These are phyloP conservation scores for Rhazya stricta DNA, from an alignment of 257 asterid genomes.

Conservation along the genomic window DNA sequence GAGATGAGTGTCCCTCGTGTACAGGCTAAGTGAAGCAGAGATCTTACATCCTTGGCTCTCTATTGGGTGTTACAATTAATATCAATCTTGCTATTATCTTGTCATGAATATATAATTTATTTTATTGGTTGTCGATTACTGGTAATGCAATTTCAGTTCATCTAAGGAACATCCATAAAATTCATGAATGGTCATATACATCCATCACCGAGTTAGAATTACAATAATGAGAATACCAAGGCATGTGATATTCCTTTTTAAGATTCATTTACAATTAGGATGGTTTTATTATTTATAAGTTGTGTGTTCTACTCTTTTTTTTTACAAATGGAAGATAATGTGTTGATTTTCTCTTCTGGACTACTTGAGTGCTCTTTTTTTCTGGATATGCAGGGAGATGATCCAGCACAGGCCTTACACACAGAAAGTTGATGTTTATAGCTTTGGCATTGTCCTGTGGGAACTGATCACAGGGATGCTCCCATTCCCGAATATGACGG, in stretches of 20 bases:
- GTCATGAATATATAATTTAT: background rate
- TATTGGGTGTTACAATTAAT: background rate
- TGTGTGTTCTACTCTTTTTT: background rate
- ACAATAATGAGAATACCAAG: background rate
- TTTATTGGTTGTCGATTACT: too few relatives aligned
- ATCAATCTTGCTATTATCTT: background rate
- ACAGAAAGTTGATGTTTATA: slow-evolving; percentile 92
- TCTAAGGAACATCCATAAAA: background rate
- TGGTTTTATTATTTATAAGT: background rate
- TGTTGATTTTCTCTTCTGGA: slow-evolving; percentile 1
- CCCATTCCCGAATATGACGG: slow-evolving; percentile 97
- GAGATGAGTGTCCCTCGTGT: background rate
- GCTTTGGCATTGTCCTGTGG: slow-evolving; percentile 98
- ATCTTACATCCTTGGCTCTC: background rate
- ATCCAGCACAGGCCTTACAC: slow-evolving; percentile 97
- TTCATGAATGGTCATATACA: too few relatives aligned
- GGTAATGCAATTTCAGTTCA: background rate
- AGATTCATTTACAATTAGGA: background rate
- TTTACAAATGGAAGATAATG: background rate
- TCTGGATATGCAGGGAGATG: slow-evolving; percentile 75
- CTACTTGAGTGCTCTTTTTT: slow-evolving; percentile 18
- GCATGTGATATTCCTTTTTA: background rate
- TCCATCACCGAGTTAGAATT: too few relatives aligned
- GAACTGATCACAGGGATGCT: slow-evolving; percentile 95
- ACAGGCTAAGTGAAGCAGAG: background rate